A percentile compares a stretch with the other conserved stretches of the same genome.
Conservation (phyloP, 352 stramenopile genomes). For the Globisporangium polare region DNA sequence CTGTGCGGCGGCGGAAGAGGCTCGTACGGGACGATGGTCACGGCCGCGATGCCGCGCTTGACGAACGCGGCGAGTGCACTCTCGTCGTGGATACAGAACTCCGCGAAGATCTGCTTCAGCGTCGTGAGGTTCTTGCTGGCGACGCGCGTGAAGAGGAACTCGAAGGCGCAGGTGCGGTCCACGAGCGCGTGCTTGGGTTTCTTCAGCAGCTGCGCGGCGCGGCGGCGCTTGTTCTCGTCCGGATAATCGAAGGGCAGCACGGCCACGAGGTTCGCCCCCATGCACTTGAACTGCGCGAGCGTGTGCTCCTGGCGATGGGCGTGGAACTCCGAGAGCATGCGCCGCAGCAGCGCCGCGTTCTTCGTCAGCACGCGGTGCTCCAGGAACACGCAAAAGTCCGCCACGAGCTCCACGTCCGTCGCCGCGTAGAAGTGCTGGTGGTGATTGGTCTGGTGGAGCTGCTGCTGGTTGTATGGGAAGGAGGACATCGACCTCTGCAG, state of each 20-base stretch:
- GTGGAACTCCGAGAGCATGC: constrained; percentile 52
- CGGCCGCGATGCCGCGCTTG: constrained; percentile 20
- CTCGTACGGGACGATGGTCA: constrained; percentile 37
- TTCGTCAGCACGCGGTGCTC: constrained; percentile 41
- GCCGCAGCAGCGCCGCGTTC: constrained; percentile 47
- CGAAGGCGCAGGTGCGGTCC: constrained; percentile 25
- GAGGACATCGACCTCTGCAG: too few species aligned
- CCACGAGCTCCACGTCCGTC: constrained; percentile 32
- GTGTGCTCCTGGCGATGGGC: constrained; percentile 38
- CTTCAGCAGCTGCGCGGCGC: constrained; percentile 25
- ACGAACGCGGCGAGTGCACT: constrained; percentile 25
- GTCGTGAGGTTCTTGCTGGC: constrained; percentile 37
- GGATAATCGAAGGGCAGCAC: constrained; percentile 30
- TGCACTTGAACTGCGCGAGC: constrained; percentile 31
- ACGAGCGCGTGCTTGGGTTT: constrained; percentile 25
- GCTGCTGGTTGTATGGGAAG: not conserved
- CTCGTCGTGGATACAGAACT: constrained; percentile 29
- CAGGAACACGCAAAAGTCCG: constrained; percentile 53
- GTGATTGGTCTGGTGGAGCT: not conserved
- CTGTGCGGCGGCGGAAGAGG: constrained; percentile 4
- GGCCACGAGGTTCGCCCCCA: constrained; percentile 32
- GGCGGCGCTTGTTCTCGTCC: not conserved
- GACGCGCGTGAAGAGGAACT: constrained; percentile 31
- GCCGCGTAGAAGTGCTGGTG: not conserved
- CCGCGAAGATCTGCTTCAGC: constrained; percentile 35